Conservation (phyloP, 2,329 filamentous ascomycete species). For the Byssoonygena ceratinophila region DNA sequence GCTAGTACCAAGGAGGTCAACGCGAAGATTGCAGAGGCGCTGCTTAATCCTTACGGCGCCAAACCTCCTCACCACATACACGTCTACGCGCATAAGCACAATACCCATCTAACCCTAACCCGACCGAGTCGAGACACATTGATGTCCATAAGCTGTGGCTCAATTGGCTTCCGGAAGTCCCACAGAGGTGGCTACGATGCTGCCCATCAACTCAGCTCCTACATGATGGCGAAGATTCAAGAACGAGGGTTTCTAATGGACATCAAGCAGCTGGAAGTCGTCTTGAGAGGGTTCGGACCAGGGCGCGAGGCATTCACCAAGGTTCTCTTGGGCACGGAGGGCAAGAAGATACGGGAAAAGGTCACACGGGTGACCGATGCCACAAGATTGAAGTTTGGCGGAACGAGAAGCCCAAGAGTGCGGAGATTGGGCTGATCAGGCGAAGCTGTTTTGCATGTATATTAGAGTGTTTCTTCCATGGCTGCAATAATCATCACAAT, state of each 20-base stretch:
- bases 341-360: conserved; percentile 60
- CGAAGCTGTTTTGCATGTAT: not conserved
- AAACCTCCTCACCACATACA: conserved; percentile 57
- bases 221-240: conserved; percentile 72
- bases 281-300: conserved; percentile 72
- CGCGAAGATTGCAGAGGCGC: conserved; percentile 2
- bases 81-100: conserved; percentile 80
- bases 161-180: conserved; percentile 82
- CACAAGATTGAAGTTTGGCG: conserved; percentile 91
- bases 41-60: conserved; percentile 6
- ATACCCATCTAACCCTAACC: conserved; percentile 85
- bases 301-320: conserved; percentile 86
- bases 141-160: conserved; percentile 69
- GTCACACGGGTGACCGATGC: conserved; percentile 73
- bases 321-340: conserved; percentile 77
- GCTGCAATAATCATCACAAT: not conserved
- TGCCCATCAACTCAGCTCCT: conserved; percentile 77
- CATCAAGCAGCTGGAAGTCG: conserved; percentile 67
- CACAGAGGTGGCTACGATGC: conserved; percentile 77
- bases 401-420: conserved; percentile 71
- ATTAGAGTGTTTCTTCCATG: not conserved
- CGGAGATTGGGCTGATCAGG: conserved; percentile 59
- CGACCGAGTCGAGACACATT: conserved; percentile 69
- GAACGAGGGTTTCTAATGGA: conserved; percentile 67
- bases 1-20: not conserved